These are phyloP conservation scores for Microascus cirrosus DNA, from an alignment of 2,329 filamentous ascomycete genomes.

Conservation along the genomic window DNA sequence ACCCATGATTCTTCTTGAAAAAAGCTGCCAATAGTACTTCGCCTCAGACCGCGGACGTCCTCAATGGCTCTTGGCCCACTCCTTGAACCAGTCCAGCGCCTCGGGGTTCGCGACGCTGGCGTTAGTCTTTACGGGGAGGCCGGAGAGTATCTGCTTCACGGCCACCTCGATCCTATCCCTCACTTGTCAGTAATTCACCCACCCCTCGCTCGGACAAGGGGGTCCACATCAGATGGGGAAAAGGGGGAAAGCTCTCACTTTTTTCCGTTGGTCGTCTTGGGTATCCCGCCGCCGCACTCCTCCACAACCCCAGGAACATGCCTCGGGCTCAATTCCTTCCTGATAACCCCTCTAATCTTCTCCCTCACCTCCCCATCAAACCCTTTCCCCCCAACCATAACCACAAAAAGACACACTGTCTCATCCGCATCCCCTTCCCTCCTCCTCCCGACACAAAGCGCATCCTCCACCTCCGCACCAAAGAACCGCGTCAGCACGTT, in stretches of 20 bases:
- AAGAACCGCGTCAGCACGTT: slow-evolving; percentile 86
- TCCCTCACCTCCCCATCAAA: slow-evolving; percentile 51
- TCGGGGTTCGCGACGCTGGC: slow-evolving; percentile 89
- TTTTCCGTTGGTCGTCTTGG: slow-evolving; percentile 88
- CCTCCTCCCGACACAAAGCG: slow-evolving; percentile 74
- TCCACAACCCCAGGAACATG: slow-evolving; percentile 82
- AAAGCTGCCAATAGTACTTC: background rate
- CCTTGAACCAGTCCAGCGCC: slow-evolving; percentile 77
- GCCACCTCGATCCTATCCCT: slow-evolving; percentile 69
- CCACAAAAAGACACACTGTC: slow-evolving; percentile 79
- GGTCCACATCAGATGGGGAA: background rate
- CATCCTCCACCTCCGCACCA: slow-evolving; percentile 66
- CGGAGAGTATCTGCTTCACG: slow-evolving; percentile 91
- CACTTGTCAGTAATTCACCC: slow-evolving; percentile 1
- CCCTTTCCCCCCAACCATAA: slow-evolving; percentile 48
- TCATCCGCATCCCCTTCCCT: slow-evolving; percentile 65
- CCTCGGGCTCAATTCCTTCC: slow-evolving; percentile 70
- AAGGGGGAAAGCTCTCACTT: slow-evolving; percentile 49
- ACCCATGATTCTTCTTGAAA: background rate
- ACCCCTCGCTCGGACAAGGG: background rate
- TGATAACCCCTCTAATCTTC: slow-evolving; percentile 57
- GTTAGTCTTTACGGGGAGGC: slow-evolving; percentile 74
- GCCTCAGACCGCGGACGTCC: background rate
- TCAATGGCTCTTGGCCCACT: slow-evolving; percentile 54
- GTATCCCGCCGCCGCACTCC: slow-evolving; percentile 69